Evolutionary conservation across 768 basidiomycete species (phyloP).

Genomic region (Hygrocybe punicea): DNA sequence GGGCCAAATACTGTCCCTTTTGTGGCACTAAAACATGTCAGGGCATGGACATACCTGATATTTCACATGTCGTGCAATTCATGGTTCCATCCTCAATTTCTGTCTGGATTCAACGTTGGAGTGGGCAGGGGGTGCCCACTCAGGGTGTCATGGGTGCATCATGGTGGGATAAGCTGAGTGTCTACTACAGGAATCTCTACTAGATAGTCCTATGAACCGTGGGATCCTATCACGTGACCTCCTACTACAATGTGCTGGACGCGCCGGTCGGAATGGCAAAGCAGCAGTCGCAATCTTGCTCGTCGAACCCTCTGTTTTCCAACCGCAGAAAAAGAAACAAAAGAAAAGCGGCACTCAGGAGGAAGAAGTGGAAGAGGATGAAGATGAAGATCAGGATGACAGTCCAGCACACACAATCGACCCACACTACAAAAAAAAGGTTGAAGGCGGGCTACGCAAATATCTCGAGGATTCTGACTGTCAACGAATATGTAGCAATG

Average conservation of each 20-base stretch:
- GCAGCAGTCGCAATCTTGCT: conserved; percentile 3
- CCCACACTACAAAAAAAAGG: conserved; percentile 25
- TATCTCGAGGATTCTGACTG: conserved; percentile 30
- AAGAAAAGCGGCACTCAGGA: not conserved
- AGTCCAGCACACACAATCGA: not conserved
- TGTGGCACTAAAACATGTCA: not conserved
- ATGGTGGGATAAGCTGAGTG: too few relatives aligned
- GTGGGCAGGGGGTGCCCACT: too few relatives aligned
- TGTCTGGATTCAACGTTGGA: conserved; percentile 7
- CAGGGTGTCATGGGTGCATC: too few relatives aligned
- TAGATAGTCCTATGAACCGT: too few relatives aligned
- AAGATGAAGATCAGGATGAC: not conserved
- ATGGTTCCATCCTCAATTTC: conserved; percentile 1
- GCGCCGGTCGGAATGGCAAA: not conserved
- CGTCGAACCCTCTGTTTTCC: conserved; percentile 24
- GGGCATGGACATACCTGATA: conserved; percentile 11
- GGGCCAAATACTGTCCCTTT: not conserved
- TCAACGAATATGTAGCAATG: conserved; percentile 12
- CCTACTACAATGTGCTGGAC: too few relatives aligned
- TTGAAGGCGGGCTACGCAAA: conserved; percentile 27
- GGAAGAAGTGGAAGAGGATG: conserved; percentile 4
- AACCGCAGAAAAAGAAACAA: conserved; percentile 16
- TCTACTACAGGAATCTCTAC: too few relatives aligned
- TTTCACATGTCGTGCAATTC: conserved; percentile 4
- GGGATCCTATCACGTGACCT: too few relatives aligned